Base-by-base conservation (phyloP, 1,139 yeast genomes). In the Geotrichum citri-aurantii region DNA sequence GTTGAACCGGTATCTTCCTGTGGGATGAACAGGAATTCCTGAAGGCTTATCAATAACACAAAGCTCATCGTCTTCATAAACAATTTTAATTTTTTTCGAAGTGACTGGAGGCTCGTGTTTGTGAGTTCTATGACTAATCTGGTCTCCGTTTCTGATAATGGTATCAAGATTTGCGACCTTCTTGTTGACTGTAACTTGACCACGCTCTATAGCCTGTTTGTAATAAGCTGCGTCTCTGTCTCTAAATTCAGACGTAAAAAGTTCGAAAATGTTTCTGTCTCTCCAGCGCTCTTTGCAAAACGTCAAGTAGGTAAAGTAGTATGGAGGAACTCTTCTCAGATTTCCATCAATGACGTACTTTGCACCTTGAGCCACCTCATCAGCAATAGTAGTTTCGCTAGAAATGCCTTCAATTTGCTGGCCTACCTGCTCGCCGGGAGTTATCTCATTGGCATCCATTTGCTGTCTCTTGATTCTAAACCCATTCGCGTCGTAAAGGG, bases 21-120 rank as follows among this genome's bases (percentile, higher is more conserved):
- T 88, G 1, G 99, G 99, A 71, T 93, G 99, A 1, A 87, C 97
- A 0, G 99, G 98, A 3, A 93, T 82, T 0, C 99, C 97, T 2
- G 95, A 82, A 0, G 99, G 99, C 66, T 93, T 93, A 71, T 93
- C 96, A 31, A 95, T 87, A 1, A 88, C 97, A 7, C 93, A 79
- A 40, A 91, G 73, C 56, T 88, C 82, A 19, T 88, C 93, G 69
- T 90, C 86, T 68, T 91, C 92, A 68, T 79, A 83, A 0, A 93
- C 92, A 48, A 90, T 85, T 59, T 80, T 80, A 51, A 93, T 85
- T 0, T 82, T 81, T 56, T 83, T 77, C 0, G 92, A 82, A 1
- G 89, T 79, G 1, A 93, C 96, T 0, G 97, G 85, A 1, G 97
- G 96, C 68, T 92, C 98, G 68, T 93, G 97, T 59, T 95, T 81